Conservation (phyloP, 2,329 filamentous ascomycete genomes). For the Lachnellula arida region DNA sequence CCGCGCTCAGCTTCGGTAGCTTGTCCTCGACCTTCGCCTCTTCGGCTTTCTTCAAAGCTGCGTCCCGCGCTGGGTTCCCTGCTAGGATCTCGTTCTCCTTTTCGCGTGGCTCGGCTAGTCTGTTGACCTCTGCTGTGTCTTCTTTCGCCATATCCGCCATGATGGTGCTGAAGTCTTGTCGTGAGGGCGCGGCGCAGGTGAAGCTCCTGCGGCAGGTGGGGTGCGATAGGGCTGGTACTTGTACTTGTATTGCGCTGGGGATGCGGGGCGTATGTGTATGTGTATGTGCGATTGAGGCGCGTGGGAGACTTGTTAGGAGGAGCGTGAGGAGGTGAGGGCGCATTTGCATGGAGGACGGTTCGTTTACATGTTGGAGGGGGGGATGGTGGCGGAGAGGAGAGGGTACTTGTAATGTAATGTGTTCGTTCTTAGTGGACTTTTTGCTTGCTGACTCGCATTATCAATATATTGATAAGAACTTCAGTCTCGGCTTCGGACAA, state of each 20-base stretch:
- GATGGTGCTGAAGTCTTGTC: constrained; percentile 10
- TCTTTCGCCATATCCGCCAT: constrained; percentile 17
- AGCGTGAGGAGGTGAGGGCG: constrained; percentile 4
- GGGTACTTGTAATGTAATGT: neutral
- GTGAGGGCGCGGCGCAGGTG: constrained; percentile 9
- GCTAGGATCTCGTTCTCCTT: constrained; percentile 29
- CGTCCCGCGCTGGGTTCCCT: constrained; percentile 42
- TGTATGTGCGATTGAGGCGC: neutral
- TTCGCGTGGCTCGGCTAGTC: constrained; percentile 50
- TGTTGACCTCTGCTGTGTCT: constrained; percentile 22
- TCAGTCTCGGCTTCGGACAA: too few species aligned
- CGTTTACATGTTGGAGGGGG: neutral
- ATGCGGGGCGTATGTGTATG: neutral
- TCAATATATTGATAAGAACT: too few species aligned
- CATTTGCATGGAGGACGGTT: neutral
- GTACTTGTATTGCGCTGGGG: neutral
- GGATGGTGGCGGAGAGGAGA: neutral
- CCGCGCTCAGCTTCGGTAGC: constrained; percentile 49
- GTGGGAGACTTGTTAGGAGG: constrained; percentile 5
- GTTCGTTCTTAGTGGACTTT: neutral
- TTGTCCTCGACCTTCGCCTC: constrained; percentile 16
- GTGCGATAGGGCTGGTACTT: constrained; percentile 10
- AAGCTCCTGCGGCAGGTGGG: constrained; percentile 17
- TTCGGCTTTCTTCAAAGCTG: constrained; percentile 39
- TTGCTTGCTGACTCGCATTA: too few species aligned